Conservation (phyloP, 139 green algal species). For the Trebouxia sp. region DNA sequence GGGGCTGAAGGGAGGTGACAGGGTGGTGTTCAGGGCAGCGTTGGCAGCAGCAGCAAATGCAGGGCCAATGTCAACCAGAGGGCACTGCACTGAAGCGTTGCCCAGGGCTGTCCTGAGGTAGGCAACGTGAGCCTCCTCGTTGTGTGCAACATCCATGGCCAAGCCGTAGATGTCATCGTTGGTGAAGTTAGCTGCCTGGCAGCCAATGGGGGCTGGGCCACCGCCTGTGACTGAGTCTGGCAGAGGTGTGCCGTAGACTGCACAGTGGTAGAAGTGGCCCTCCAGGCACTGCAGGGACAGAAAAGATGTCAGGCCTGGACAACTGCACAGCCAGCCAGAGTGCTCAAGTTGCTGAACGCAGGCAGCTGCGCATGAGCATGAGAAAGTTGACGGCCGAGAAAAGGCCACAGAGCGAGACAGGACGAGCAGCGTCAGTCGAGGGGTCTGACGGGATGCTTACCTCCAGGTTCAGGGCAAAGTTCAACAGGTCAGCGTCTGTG, state of each 20-base stretch:
- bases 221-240: not conserved
- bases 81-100: slow-evolving; percentile 34
- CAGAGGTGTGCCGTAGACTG: slow-evolving; percentile 15
- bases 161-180: slow-evolving; percentile 1
- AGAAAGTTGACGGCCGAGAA: no score
- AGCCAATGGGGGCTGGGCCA: not conserved
- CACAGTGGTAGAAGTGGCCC: slow-evolving; percentile 6
- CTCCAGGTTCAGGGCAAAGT: slow-evolving; percentile 57
- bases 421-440: no score
- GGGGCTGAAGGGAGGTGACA: slow-evolving; percentile 37
- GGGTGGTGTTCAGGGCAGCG: slow-evolving; percentile 36
- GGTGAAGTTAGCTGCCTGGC: slow-evolving; percentile 2
- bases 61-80: slow-evolving; percentile 43
- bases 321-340: not conserved
- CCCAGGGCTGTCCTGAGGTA: slow-evolving; percentile 43
- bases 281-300: slow-evolving; percentile 39
- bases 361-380: no score
- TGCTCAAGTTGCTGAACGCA: no score
- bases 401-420: no score
- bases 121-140: slow-evolving; percentile 54
- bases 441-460: not conserved
- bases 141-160: slow-evolving; percentile 31
- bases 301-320: not conserved
- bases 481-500: slow-evolving; percentile 43
- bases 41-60: slow-evolving; percentile 47